Evolutionary conservation across 352 stramenopile species (phyloP).

Genomic region (Pythium monospermum): DNA sequence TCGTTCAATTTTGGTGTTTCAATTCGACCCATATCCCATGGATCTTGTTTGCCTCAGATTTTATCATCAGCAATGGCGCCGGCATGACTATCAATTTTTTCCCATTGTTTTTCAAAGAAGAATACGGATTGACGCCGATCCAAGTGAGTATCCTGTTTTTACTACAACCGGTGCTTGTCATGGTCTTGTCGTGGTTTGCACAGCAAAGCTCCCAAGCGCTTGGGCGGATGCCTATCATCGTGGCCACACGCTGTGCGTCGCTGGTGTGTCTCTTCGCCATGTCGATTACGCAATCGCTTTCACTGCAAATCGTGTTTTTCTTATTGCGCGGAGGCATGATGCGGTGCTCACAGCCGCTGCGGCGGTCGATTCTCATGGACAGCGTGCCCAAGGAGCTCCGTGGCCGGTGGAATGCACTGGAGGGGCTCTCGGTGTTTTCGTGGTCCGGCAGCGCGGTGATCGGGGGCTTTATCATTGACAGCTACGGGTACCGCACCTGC

Average conservation of each 20-base stretch:
- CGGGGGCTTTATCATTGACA: constrained; percentile 72
- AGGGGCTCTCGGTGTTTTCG: constrained; percentile 71
- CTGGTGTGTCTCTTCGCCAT: constrained; percentile 62
- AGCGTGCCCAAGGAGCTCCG: constrained; percentile 69
- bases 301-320: constrained; percentile 62
- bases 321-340: constrained; percentile 78
- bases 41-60: constrained; percentile 69
- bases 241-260: constrained; percentile 51
- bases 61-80: constrained; percentile 81
- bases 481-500: constrained; percentile 69
- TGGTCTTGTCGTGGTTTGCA: constrained; percentile 51
- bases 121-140: constrained; percentile 72
- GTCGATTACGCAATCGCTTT: constrained; percentile 49
- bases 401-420: constrained; percentile 70
- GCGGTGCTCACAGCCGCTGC: constrained; percentile 75
- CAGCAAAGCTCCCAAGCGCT: constrained; percentile 46
- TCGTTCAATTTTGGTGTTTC: constrained; percentile 56
- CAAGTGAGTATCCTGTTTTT: constrained; percentile 67
- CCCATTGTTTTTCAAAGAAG: constrained; percentile 77
- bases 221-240: constrained; percentile 73
- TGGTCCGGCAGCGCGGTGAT: constrained; percentile 78
- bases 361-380: constrained; percentile 77
- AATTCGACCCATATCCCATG: constrained; percentile 59
- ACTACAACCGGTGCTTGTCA: constrained; percentile 59
- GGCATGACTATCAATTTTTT: constrained; percentile 87